Conservation (phyloP, 169 alveolate species). For the Plasmodium billcollinsi region DNA sequence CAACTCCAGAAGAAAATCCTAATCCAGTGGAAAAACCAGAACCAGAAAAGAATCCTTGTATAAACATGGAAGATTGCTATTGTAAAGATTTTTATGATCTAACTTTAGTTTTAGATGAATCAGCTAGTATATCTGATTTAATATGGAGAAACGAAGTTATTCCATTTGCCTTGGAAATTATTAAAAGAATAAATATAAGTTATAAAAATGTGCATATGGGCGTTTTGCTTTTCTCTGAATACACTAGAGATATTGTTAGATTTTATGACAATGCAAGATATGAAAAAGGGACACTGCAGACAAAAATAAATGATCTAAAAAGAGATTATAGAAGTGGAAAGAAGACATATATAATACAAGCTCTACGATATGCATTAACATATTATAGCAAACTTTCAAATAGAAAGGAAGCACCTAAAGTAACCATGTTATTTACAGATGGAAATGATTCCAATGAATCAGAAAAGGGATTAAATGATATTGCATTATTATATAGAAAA, state of each 20-base stretch:
- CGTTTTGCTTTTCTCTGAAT: conserved; percentile 43
- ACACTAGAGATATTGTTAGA: conserved; percentile 48
- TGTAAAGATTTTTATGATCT: conserved; percentile 64
- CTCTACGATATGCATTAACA: conserved; percentile 37
- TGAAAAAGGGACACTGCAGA: conserved; percentile 20
- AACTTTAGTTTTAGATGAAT: conserved; percentile 65
- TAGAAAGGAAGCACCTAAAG: conserved; percentile 64
- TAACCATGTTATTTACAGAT: conserved; percentile 67
- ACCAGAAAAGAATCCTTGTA: conserved; percentile 10
- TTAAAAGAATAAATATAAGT: conserved; percentile 32
- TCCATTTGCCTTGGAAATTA: conserved; percentile 51
- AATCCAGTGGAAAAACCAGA: neutral
- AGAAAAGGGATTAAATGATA: conserved; percentile 16
- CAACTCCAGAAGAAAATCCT: conserved; percentile 7
- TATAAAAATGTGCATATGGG: conserved; percentile 38
- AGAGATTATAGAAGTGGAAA: conserved; percentile 39
- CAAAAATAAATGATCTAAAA: conserved; percentile 36
- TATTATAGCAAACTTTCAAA: conserved; percentile 18
- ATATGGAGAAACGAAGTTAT: conserved; percentile 57
- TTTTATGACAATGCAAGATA: conserved; percentile 42
- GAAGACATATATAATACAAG: conserved; percentile 24
- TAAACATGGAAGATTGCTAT: conserved; percentile 38
- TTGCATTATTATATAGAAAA: conserved; percentile 44
- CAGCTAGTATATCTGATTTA: conserved; percentile 61
- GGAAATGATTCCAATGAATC: conserved; percentile 56